Conservation (phyloP, 2,329 filamentous ascomycete species). For the Epichloe festucae region DNA sequence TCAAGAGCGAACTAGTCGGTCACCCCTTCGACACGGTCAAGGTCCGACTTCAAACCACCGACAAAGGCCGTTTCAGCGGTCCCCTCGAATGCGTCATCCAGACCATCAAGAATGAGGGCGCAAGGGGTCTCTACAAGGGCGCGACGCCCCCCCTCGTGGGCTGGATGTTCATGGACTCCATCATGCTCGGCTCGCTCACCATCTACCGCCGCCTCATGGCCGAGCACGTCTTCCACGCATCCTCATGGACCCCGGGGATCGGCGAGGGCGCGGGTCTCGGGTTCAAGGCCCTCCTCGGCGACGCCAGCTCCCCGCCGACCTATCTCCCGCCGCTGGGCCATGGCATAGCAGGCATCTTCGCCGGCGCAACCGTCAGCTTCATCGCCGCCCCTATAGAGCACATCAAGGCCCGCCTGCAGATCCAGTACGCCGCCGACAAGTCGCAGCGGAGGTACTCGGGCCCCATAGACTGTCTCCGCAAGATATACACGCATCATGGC, state of each 20-base stretch:
- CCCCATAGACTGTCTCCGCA: slow-evolving; percentile 69
- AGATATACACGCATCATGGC: slow-evolving; percentile 61
- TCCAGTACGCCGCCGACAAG: slow-evolving; percentile 80
- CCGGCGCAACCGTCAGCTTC: slow-evolving; percentile 82
- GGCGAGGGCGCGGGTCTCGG: slow-evolving; percentile 10
- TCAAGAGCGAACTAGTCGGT: slow-evolving; percentile 31
- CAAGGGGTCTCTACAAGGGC: slow-evolving; percentile 84
- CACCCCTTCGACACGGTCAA: slow-evolving; percentile 93
- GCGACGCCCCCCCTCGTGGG: slow-evolving; percentile 77
- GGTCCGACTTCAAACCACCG: slow-evolving; percentile 83
- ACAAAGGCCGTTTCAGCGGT: slow-evolving; percentile 64
- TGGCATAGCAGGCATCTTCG: slow-evolving; percentile 74
- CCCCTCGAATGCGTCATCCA: slow-evolving; percentile 75
- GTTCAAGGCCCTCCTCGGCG: slow-evolving; percentile 2
- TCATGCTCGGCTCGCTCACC: slow-evolving; percentile 85
- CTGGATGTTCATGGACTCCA: slow-evolving; percentile 95
- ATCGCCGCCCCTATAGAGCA: slow-evolving; percentile 92
- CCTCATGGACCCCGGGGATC: slow-evolving; percentile 15
- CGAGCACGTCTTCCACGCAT: slow-evolving; percentile 60
- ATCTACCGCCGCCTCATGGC: slow-evolving; percentile 77
- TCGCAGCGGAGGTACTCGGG: slow-evolving; percentile 68
- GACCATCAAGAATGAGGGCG: slow-evolving; percentile 75
- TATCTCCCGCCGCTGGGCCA: slow-evolving; percentile 68
- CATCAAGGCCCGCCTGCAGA: slow-evolving; percentile 83
- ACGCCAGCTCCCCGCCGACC: slow-evolving; percentile 4